phyloP scores from a whole-genome alignment of 208 protist genomes.

The Leishmania mexicana region DNA sequence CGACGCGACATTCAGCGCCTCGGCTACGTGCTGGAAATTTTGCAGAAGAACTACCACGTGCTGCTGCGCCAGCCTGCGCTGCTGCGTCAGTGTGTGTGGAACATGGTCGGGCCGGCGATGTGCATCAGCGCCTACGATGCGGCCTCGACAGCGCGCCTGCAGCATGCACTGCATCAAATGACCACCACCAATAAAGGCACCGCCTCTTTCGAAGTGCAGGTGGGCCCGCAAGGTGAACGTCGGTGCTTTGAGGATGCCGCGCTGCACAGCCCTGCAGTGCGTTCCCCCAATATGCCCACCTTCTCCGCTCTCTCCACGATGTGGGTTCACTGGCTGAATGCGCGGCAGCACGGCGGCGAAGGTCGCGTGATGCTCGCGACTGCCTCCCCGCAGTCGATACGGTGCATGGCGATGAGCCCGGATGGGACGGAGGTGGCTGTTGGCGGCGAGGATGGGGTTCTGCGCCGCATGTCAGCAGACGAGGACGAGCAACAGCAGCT shows the following conservation, averaged over 20 bases:
- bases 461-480: conserved; percentile 42
- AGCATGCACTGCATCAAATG: not conserved
- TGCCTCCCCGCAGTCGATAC: conserved; percentile 45
- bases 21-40: conserved; percentile 46
- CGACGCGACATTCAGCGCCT: conserved; percentile 29
- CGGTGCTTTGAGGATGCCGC: not conserved
- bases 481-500: conserved; percentile 32
- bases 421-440: conserved; percentile 61
- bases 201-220: not conserved
- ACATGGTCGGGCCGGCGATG: conserved; percentile 30
- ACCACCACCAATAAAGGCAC: not conserved
- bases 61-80: conserved; percentile 54
- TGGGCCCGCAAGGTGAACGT: not conserved
- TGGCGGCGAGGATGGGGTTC: conserved; percentile 52
- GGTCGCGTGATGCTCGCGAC: conserved; percentile 37
- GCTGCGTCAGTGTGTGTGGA: conserved; percentile 73
- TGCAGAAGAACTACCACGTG: conserved; percentile 65
- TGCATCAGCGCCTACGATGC: conserved; percentile 47
- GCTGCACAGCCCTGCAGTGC: not conserved
- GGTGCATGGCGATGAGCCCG: conserved; percentile 52
- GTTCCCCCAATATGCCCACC: not conserved
- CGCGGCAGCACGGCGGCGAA: conserved; percentile 57
- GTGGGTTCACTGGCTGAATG: conserved; percentile 80
- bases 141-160: conserved; percentile 17
- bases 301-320: conserved; percentile 2